Evolutionary conservation across 345 rosid species (phyloP), one percentile per base, ranked within the genome.

Genomic region (Syzygium oleosum): DNA sequence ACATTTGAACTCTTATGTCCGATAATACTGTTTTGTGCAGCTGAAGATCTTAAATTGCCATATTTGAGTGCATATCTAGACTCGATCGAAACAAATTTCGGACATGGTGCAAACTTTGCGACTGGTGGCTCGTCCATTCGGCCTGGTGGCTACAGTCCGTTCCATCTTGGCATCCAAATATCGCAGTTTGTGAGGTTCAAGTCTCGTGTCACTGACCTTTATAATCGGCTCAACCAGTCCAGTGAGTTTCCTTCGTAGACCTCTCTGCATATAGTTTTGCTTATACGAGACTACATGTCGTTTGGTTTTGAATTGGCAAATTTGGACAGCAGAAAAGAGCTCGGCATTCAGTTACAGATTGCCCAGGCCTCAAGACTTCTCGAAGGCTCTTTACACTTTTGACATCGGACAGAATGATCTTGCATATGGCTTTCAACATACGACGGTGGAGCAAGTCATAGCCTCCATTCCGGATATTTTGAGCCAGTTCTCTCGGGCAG

Each of bases 361-460:
- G 59, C 96, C 97, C 13, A 92, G 94, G 73, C 96, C 96, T 53
- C 89, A 87, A 84, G 97, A 96, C 65, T 96, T 95, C 90, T 89
- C 97, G 51, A 91, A 91, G 90, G 95, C 97, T 61, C 91, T 96
- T n/a, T 95, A 95, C 89, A 94, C 93, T 53, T 87, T 95, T 6
- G 98, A 97, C 89, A 94, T 95, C 0, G 99, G 99, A 41, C 99
- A 97, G 85, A 97, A 97, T 85, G 99, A 97, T 90, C 91, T 97
- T 21, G 87, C 91, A 13, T 89, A 92, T 43, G 98, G 97, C 52
- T 91, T 94, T 84, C 94, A 92, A 88, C 85, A 88, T 88, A 83
- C 91, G 58, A 92, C 90, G 2, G 90, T 68, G 84, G 90, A 92
- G 85, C 91, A 93, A 89, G 95, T 95, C 89, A 87, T 85, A 88